phyloP scores from a whole-genome alignment of 768 basidiomycete species.

The Asterophora lycoperdoides region DNA sequence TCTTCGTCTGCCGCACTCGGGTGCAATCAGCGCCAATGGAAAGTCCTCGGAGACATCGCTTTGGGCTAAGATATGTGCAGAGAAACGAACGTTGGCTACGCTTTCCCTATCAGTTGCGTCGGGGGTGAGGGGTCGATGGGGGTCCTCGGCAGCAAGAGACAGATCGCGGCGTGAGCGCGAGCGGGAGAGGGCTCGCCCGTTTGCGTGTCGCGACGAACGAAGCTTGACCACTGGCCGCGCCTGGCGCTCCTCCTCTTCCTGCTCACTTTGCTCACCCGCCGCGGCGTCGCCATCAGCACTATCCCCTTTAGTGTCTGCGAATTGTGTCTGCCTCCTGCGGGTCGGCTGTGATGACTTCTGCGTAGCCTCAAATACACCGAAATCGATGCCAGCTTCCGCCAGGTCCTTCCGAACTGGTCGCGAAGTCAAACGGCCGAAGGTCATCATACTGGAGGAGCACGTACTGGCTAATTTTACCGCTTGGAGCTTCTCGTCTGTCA shows the following conservation, averaged over 20 bases:
- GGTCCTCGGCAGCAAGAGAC: constrained; percentile 52
- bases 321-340: constrained; percentile 34
- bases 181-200: constrained; percentile 45
- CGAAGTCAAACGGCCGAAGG: constrained; percentile 1
- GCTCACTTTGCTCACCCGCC: constrained; percentile 28
- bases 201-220: constrained; percentile 44
- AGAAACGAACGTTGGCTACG: constrained; percentile 73
- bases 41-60: constrained; percentile 53
- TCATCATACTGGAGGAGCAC: constrained; percentile 15
- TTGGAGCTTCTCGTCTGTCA: constrained; percentile 72
- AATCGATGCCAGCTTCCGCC: constrained; percentile 60
- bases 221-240: constrained; percentile 79
- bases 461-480: constrained; percentile 62
- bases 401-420: constrained; percentile 58
- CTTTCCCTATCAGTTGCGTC: constrained; percentile 63
- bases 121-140: constrained; percentile 52
- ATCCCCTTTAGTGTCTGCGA: constrained; percentile 28
- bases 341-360: constrained; percentile 25
- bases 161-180: constrained; percentile 74
- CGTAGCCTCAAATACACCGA: constrained; percentile 67
- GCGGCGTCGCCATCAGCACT: constrained; percentile 21
- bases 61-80: constrained; percentile 62
- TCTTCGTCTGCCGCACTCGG: constrained; percentile 49
- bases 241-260: constrained; percentile 48
- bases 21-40: constrained; percentile 79